phyloP scores from a whole-genome alignment of 495 filamentous ascomycete genomes.

The Neurospora tetrasperma region DNA sequence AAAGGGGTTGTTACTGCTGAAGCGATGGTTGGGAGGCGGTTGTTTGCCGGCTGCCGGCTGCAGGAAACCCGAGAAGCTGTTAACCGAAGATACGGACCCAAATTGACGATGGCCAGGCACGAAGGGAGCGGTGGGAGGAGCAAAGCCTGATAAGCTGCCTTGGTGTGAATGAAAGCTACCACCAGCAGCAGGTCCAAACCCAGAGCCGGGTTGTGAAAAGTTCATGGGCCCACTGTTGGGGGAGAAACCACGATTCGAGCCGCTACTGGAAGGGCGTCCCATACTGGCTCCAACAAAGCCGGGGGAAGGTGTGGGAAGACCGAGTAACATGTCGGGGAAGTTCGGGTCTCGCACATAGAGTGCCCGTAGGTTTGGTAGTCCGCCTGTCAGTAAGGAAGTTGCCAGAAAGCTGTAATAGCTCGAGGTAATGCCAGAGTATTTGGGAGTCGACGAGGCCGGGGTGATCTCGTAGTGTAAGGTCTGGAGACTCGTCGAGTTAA shows the following conservation, averaged over 20 bases:
- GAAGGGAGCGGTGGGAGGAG: background rate
- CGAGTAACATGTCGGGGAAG: conserved; percentile 62
- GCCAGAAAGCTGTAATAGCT: conserved; percentile 86
- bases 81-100: conserved; percentile 10
- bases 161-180: conserved; percentile 14
- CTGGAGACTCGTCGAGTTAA: conserved; percentile 55
- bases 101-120: conserved; percentile 11
- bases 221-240: background rate
- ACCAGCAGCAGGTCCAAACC: background rate
- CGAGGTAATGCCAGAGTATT: conserved; percentile 47
- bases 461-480: conserved; percentile 77
- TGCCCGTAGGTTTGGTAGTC: conserved; percentile 57
- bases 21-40: conserved; percentile 19
- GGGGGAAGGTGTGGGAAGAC: conserved; percentile 51
- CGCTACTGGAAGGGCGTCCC: conserved; percentile 29
- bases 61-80: background rate
- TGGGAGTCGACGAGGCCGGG: conserved; percentile 41
- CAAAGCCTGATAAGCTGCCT: conserved; percentile 7
- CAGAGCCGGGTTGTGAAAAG: background rate
- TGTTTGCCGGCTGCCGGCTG: background rate
- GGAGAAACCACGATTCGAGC: conserved; percentile 10
- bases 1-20: conserved; percentile 45
- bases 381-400: conserved; percentile 61
- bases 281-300: conserved; percentile 34
- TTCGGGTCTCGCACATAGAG: conserved; percentile 78